A percentile compares a stretch with the other conserved stretches of the same genome.
Conservation (phyloP, 2,329 filamentous ascomycete species). For the Arthrobotrys iridis region DNA sequence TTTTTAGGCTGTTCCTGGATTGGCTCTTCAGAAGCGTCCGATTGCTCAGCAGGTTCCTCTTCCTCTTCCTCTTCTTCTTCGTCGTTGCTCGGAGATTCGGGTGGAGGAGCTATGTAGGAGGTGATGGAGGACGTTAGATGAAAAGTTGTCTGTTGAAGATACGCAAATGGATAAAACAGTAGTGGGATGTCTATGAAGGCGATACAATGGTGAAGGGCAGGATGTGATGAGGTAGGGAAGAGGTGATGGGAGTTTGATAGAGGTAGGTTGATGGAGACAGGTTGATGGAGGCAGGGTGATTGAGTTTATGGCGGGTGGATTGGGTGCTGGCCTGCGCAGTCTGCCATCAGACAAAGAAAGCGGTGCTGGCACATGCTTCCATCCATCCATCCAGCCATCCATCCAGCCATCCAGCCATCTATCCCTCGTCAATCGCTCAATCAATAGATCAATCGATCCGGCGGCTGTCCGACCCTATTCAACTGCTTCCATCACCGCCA, state of each 20-base stretch:
- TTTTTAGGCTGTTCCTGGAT: constrained; percentile 64
- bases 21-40: constrained; percentile 37
- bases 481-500: not conserved
- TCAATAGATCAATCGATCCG: too few relatives aligned
- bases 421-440: not conserved
- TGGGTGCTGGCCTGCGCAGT: not conserved
- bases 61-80: constrained; percentile 35
- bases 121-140: constrained; percentile 25
- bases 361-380: not conserved
- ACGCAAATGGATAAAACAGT: too few relatives aligned
- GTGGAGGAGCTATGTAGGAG: constrained; percentile 33
- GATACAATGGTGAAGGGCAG: not conserved
- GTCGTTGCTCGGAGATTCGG: constrained; percentile 31
- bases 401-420: not conserved
- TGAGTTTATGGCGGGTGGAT: not conserved
- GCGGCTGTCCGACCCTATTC: not conserved
- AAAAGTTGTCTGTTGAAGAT: not conserved
- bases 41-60: constrained; percentile 29
- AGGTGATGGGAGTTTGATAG: not conserved
- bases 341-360: constrained; percentile 1
- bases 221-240: not conserved
- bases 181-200: too few relatives aligned
- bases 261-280: not conserved
- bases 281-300: not conserved
- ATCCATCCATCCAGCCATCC: not conserved